Evolutionary conservation across 352 stramenopile species (phyloP), one percentile per base, ranked within the genome.

Genomic region (Phytophthora citrophthora): DNA sequence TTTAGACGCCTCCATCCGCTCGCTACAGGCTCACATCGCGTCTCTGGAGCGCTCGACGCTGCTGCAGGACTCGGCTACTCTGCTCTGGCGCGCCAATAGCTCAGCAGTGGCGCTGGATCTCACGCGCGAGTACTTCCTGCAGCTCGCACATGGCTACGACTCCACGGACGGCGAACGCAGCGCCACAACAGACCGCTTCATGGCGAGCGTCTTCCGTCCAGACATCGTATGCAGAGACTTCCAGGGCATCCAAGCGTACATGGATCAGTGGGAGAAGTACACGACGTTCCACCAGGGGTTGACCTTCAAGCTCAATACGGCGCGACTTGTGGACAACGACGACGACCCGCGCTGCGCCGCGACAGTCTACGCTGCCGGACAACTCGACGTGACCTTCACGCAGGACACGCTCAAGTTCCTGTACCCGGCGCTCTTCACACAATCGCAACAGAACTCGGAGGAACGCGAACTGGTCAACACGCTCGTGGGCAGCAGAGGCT

Each of bases 231-330:
- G 76, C 50, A 57, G 76, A 18, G 80, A 89, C 56, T 87, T 82
- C 48, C 46, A 74, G 29, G 80, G 80, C 7, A 4, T 81, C 3
- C 55, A 79, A 10, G 36, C 73, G 4, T 76, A 81, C 16, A 58
- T 88, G 50, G 53, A 72, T 13, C 80, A 88, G 61, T 89, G 80
- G 80, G 70, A 84, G 51, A 79, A 73, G 55, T 87, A 89, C 59
- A 89, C 80, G 29, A 73, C 57, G 3, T 79, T 75, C 74, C 79
- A 89, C 58, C 58, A 70, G 20, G 56, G 73, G 24, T 60, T 86
- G 12, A 49, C 41, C 12, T 57, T 76, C 16, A 32, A 43, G 24
- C 62, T 89, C 24, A 46, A 41, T 24, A 50, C 66, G 9, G 52
- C 81, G 24, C 51, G 54, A 5, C 49, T 86, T 4, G 39, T 78